Conservation (phyloP, 148 eudicot genomes). For the Fagopyrum homotropicum region DNA sequence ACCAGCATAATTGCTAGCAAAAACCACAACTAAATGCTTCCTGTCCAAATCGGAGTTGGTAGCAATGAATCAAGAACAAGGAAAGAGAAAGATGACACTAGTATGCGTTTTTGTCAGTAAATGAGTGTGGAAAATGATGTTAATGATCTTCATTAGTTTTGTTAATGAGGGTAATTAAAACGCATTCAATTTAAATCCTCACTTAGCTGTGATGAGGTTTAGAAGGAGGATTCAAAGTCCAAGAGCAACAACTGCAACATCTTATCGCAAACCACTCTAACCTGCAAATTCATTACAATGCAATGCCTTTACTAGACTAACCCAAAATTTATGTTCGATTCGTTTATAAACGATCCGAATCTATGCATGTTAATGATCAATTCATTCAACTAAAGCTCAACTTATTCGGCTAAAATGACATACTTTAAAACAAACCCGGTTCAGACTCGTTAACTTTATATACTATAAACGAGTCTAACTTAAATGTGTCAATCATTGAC, state of each 20-base stretch:
- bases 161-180: too few relatives aligned
- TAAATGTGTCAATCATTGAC: too few relatives aligned
- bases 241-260: conserved; percentile 11
- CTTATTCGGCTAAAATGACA: too few relatives aligned
- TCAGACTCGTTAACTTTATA: too few relatives aligned
- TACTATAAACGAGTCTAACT: too few relatives aligned
- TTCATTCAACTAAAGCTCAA: too few relatives aligned
- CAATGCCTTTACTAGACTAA: neutral
- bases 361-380: too few relatives aligned
- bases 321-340: neutral
- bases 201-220: conserved; percentile 8
- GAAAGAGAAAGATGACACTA: too few relatives aligned
- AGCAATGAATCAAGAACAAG: neutral
- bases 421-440: too few relatives aligned
- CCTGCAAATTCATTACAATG: conserved; percentile 12
- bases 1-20: neutral
- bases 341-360: too few relatives aligned
- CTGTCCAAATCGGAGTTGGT: too few relatives aligned
- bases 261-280: conserved; percentile 11
- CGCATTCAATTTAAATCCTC: neutral
- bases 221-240: neutral
- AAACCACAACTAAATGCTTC: neutral
- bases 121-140: neutral
- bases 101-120: neutral
- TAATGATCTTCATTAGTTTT: too few relatives aligned